Percentiles rank a stretch among this genome's conserved stretches.
Conservation (phyloP, 2,329 filamentous ascomycete species). For the Pseudogymnoascus sp. region DNA sequence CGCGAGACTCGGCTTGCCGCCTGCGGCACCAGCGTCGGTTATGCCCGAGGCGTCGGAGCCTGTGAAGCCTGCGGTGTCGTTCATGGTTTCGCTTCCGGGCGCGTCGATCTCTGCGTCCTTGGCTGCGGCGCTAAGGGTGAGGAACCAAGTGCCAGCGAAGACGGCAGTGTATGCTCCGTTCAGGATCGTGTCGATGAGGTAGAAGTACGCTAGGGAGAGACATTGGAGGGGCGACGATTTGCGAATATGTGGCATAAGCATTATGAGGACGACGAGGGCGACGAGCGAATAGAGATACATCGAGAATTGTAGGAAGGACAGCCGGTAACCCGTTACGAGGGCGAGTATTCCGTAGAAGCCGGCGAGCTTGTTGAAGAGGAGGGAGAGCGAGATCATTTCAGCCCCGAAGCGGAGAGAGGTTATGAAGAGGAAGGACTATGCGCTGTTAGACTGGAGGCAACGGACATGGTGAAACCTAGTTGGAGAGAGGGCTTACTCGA, state of each 20-base stretch:
- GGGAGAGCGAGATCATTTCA: conserved; percentile 73
- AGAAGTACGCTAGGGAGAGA: conserved; percentile 76
- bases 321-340: conserved; percentile 75
- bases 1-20: conserved; percentile 43
- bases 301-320: conserved; percentile 75
- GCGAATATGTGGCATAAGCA: conserved; percentile 73
- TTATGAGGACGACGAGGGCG: conserved; percentile 59
- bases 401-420: conserved; percentile 82
- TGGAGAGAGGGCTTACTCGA: background rate
- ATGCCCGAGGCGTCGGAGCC: conserved; percentile 41
- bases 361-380: conserved; percentile 87
- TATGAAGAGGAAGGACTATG: conserved; percentile 73
- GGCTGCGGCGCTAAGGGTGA: conserved; percentile 46
- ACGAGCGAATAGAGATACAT: conserved; percentile 85
- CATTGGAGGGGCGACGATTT: conserved; percentile 71
- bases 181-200: conserved; percentile 72
- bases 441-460: background rate
- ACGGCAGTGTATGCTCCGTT: conserved; percentile 75
- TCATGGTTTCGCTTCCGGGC: conserved; percentile 37
- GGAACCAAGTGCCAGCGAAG: conserved; percentile 82
- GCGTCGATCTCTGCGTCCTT: conserved; percentile 36
- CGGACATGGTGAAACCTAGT: background rate
- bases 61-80: conserved; percentile 58
- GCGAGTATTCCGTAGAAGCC: conserved; percentile 87
- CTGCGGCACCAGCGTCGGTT: conserved; percentile 31